Base-by-base conservation (phyloP, 306 rosid species). In the Corylus avellana region DNA sequence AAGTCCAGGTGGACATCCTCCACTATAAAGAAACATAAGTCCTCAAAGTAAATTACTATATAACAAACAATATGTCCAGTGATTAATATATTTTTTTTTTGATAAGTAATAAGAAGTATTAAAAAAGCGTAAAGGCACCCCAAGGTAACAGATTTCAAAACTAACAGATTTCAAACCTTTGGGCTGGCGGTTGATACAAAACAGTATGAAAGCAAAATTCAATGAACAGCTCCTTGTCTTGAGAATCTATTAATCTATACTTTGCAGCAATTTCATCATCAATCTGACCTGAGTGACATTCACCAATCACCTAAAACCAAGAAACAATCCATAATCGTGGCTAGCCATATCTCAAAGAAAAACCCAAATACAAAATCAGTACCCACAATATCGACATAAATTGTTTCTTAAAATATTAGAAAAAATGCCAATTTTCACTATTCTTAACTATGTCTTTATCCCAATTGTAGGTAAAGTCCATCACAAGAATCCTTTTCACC, bases 201-300 rank as follows among this genome's bases (percentile, higher is more conserved):
- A 94, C 73, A 78, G 93, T 91, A 84, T 94, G 97, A 81, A 90
- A 92, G 78, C 92, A 90, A 89, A 94, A 92, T 76, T 92, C 97
- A 77, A 94, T 68, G 84, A 94, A 92, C 76, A 92, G 77, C 54
- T 81, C 87, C 78, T 84, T 90, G 80, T 92, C 97, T 76, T 72
- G 85, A 85, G 90, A 72, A 82, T 77, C 77, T 83, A 90, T 82
- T 46, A 25, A 76, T 85, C 81, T 85, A 88, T 91, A 94, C 85
- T 91, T 91, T 63, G 85, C 87, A 81, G 89, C 86, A 86, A 83
- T 86, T 86, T 90, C 97, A 51, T 86, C 92, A 78, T 82, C 83
- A 75, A 92, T 79, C 81, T 81, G 84, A 49, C 66, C 81, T 55
- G 97, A 84, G 87, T 94, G 92, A 73, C 94, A 91, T 76, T 91